Evolutionary conservation across 768 basidiomycete species (phyloP).

Genomic region (Leucosporidium yakuticum): DNA sequence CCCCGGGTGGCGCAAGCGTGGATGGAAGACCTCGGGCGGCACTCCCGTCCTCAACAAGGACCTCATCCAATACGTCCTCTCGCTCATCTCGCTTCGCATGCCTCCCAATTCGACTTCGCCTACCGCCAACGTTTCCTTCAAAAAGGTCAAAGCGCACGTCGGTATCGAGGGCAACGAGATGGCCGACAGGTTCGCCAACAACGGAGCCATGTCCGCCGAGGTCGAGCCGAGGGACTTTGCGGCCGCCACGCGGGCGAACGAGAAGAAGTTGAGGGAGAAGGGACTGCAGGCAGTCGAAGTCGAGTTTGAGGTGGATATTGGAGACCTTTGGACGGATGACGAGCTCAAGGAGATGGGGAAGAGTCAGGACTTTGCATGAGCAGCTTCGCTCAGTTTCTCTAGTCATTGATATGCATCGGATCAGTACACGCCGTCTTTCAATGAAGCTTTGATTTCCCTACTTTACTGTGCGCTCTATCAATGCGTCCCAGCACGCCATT

Average conservation of each 20-base stretch:
- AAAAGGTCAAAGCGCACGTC: conserved; percentile 71
- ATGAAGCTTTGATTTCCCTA: no score
- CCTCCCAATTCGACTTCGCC: conserved; percentile 43
- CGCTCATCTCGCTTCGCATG: conserved; percentile 45
- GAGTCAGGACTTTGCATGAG: no score
- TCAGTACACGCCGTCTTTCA: no score
- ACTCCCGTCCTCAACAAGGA: conserved; percentile 64
- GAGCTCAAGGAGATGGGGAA: background rate
- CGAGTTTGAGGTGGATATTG: conserved; percentile 15
- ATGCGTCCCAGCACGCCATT: no score
- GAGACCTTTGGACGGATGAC: background rate
- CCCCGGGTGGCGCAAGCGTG: conserved; percentile 23
- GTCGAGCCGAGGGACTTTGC: conserved; percentile 54
- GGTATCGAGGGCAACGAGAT: conserved; percentile 78
- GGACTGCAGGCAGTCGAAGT: conserved; percentile 10
- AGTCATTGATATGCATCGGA: no score
- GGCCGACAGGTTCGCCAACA: conserved; percentile 68
- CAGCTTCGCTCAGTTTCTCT: no score
- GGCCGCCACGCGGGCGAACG: conserved; percentile 4
- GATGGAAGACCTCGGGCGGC: conserved; percentile 51
- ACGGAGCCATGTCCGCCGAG: conserved; percentile 49
- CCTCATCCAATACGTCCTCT: conserved; percentile 64
- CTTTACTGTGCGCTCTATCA: no score
- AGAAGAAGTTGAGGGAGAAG: conserved; percentile 13
- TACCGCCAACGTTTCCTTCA: conserved; percentile 51